Percentiles rank a stretch among this genome's conserved stretches.
Conservation (phyloP, 768 basidiomycete genomes). For the Heimioporus sp. region DNA sequence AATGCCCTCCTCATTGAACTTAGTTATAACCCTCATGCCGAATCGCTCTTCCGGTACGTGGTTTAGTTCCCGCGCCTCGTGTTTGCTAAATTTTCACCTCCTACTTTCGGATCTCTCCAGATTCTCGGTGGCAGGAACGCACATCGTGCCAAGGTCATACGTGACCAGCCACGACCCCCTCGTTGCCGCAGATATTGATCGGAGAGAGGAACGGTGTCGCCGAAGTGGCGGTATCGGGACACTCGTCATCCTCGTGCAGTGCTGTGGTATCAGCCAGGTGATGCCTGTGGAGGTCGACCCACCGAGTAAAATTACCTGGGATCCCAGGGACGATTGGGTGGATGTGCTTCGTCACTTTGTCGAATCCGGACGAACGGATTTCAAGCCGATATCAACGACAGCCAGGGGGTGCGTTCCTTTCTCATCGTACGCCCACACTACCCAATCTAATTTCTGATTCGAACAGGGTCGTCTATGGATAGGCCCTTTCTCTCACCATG, state of each 20-base stretch:
- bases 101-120: constrained; percentile 39
- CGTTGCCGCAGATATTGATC: constrained; percentile 72
- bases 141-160: constrained; percentile 68
- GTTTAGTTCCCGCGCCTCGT: constrained; percentile 17
- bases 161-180: constrained; percentile 66
- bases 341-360: constrained; percentile 69
- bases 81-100: constrained; percentile 7
- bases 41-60: constrained; percentile 64
- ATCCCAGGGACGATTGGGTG: constrained; percentile 70
- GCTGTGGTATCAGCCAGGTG: constrained; percentile 72
- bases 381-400: constrained; percentile 81
- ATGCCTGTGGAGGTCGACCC: constrained; percentile 87
- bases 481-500: constrained; percentile 6
- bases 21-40: constrained; percentile 50
- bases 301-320: constrained; percentile 75
- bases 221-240: constrained; percentile 74
- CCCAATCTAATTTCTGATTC: constrained; percentile 4
- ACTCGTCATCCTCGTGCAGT: constrained; percentile 72
- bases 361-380: constrained; percentile 69
- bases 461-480: constrained; percentile 45
- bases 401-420: constrained; percentile 57
- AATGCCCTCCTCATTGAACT: constrained; percentile 75
- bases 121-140: constrained; percentile 66
- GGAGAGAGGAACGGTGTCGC: constrained; percentile 78
- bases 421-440: background rate